Base-by-base conservation (phyloP, 2,329 filamentous ascomycete genomes). In the Raffaelea ambrosiae region DNA sequence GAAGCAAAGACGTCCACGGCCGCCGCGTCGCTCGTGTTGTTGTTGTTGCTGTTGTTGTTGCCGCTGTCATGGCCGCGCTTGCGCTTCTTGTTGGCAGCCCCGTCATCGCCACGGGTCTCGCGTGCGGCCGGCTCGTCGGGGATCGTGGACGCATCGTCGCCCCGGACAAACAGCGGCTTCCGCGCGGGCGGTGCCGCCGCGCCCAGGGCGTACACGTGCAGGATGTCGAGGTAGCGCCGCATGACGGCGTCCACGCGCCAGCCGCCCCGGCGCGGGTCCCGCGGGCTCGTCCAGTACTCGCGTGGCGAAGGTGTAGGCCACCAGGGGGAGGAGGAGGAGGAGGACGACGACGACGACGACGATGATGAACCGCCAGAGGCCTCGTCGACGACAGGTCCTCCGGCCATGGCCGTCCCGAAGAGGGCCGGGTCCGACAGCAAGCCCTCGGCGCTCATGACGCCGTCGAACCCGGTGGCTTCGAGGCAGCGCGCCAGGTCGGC, bases 361-460 rank as follows among this genome's bases (percentile, higher is more conserved):
- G n/a, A 23, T 10, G n/a, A n/a, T 29, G 26, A 13, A 29, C 26
- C 13, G 26, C 26, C 13, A 29, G 26, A 29, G 26, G 7, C 26
- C 26, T 18, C 18, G 13, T 29, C 4, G 21, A n/a, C 9, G n/a
- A 14, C 3, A 8, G 23, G 2, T 0, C 70, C 58, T 0, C 76
- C 62, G 0, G 88, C 88, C 16, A 81, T 73, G 29, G 72, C 67
- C 14, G 84, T 81, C n/a, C n/a, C 26, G 60, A 98, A 98, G 40
- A 98, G 84, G 2, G 81, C 82, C 0, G 93, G 93, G 61, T 98
- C 88, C 59, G 88, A 91, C 1, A 98, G 74, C 61, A 96, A 95
- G 0, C 89, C 93, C 66, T 98, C 93, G 5, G 93, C 93, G 55
- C 85, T 91, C 93, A 98, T 97, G 45, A 98, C 81, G 18, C 78